These are phyloP conservation scores for Linderina pennispora DNA, from an alignment of 192 early-diverging fungal genomes.

Conservation along the genomic window DNA sequence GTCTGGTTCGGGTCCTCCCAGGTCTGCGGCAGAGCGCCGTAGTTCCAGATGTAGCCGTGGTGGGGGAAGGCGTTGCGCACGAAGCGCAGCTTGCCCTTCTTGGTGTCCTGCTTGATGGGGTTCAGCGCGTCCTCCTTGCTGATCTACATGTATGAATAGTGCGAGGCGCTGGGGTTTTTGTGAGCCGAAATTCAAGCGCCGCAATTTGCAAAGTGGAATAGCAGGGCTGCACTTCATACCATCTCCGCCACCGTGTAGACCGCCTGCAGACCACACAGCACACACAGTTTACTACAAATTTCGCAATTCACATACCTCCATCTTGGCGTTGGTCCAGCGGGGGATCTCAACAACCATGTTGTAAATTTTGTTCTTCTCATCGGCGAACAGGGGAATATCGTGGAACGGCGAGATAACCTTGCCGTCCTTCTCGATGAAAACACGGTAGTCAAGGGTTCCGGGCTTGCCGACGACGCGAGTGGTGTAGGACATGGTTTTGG, in stretches of 20 bases:
- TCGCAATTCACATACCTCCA: slow-evolving; percentile 64
- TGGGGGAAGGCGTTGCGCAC: slow-evolving; percentile 99
- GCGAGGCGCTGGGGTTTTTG: too few species aligned
- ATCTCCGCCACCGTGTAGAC: too few species aligned
- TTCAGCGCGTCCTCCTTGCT: slow-evolving; percentile 94
- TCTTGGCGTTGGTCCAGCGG: slow-evolving; percentile 98
- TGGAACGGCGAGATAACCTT: slow-evolving; percentile 92
- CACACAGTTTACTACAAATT: too few species aligned
- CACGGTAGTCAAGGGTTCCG: slow-evolving; percentile 80
- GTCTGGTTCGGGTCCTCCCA: slow-evolving; percentile 95
- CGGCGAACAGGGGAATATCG: slow-evolving; percentile 95
- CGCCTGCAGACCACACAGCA: too few species aligned
- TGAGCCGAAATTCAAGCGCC: too few species aligned
- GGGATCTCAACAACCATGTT: slow-evolving; percentile 99
- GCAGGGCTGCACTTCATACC: too few species aligned
- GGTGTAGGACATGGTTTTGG: slow-evolving; percentile 48
- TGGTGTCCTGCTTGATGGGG: slow-evolving; percentile 98
- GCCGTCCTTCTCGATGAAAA: slow-evolving; percentile 81
- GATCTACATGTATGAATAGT: slow-evolving; percentile 54
- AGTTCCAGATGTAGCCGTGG: slow-evolving; percentile 99
- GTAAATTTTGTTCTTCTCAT: slow-evolving; percentile 82
- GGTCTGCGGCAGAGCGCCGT: slow-evolving; percentile 98
- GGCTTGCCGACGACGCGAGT: slow-evolving; percentile 80
- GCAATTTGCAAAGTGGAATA: too few species aligned
- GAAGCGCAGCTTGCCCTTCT: slow-evolving; percentile 98